These are phyloP conservation scores for Tritrichomonas foetus DNA, from an alignment of 208 protist species.

Conservation along the genomic window DNA sequence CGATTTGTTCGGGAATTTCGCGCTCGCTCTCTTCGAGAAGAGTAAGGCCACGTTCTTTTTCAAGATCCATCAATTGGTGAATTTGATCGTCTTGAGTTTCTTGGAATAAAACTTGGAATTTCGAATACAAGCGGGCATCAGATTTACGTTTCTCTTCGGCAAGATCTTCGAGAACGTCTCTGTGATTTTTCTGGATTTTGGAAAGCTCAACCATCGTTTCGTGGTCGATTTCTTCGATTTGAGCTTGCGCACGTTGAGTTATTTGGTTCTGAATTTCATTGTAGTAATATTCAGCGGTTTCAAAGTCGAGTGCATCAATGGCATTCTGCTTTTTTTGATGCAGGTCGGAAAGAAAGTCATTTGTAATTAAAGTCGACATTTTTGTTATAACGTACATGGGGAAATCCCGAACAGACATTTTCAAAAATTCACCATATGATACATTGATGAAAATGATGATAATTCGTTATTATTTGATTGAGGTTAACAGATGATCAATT, in stretches of 20 bases:
- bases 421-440: no score
- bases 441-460: no score
- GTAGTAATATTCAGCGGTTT: background rate
- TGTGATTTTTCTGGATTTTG: background rate
- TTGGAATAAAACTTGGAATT: conserved; percentile 10
- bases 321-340: conserved; percentile 33
- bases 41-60: background rate
- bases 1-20: background rate
- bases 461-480: no score
- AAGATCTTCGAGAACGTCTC: background rate
- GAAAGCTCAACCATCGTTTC: background rate
- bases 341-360: no score
- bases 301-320: background rate
- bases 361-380: no score
- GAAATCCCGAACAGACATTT: no score
- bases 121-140: background rate
- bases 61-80: background rate
- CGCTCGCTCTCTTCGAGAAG: background rate
- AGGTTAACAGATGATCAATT: no score
- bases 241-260: background rate
- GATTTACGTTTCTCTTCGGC: background rate
- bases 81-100: background rate
- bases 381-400: no score
- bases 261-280: background rate
- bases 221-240: background rate